Conservation (phyloP, 768 basidiomycete genomes). For the Lentinula aciculospora region DNA sequence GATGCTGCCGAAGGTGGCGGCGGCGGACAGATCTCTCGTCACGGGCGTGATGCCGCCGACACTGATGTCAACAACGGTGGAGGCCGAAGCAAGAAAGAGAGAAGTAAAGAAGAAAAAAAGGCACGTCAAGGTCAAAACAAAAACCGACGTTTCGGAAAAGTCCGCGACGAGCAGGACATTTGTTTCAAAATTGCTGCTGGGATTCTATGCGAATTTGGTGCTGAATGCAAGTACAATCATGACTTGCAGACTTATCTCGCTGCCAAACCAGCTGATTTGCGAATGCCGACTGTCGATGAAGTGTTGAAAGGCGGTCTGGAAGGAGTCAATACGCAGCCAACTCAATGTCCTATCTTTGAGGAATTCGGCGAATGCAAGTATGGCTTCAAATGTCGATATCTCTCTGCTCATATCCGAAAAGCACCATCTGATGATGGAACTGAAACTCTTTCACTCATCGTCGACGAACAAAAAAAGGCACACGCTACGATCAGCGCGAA, state of each 20-base stretch:
- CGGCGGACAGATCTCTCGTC: slow-evolving; percentile 25
- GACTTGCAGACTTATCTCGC: slow-evolving; percentile 72
- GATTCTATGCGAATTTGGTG: slow-evolving; percentile 62
- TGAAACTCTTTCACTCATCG: slow-evolving; percentile 36
- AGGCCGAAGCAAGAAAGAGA: slow-evolving; percentile 25
- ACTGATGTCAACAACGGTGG: slow-evolving; percentile 16
- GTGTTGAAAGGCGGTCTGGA: slow-evolving; percentile 49
- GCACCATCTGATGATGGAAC: slow-evolving; percentile 23
- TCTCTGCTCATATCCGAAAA: slow-evolving; percentile 65
- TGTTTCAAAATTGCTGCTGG: slow-evolving; percentile 80
- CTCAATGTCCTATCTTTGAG: slow-evolving; percentile 59
- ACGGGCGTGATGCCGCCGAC: slow-evolving; percentile 16
- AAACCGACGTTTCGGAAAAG: slow-evolving; percentile 69
- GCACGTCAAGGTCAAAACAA: slow-evolving; percentile 80
- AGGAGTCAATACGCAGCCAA: slow-evolving; percentile 21
- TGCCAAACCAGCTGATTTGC: slow-evolving; percentile 70
- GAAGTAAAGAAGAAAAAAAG: slow-evolving; percentile 65
- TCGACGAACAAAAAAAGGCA: slow-evolving; percentile 58
- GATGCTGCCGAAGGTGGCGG: slow-evolving; percentile 60
- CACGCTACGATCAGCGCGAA: slow-evolving; percentile 36
- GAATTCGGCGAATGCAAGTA: slow-evolving; percentile 74
- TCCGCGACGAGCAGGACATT: slow-evolving; percentile 74
- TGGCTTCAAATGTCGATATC: slow-evolving; percentile 89
- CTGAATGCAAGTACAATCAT: slow-evolving; percentile 69
- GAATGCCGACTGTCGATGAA: slow-evolving; percentile 40